These are phyloP conservation scores for Hippophae tibetana DNA, from an alignment of 306 rosid genomes.

Conservation along the genomic window DNA sequence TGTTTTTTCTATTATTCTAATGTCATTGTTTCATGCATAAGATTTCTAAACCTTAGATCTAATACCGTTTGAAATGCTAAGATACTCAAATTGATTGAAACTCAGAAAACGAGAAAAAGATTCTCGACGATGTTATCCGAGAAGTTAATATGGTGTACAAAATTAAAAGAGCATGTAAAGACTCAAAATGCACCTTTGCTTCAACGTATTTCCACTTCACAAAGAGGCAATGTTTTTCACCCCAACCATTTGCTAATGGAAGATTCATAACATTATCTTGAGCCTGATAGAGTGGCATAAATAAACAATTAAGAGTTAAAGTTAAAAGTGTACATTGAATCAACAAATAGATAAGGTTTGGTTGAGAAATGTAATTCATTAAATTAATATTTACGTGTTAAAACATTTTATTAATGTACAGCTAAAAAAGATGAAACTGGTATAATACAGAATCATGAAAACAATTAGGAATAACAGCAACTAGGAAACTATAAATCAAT, in stretches of 20 bases:
- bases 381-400: neutral
- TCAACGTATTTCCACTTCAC: conserved; percentile 90
- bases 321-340: neutral
- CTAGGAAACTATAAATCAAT: neutral
- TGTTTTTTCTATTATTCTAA: neutral
- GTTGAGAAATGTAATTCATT: neutral
- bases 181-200: conserved; percentile 55
- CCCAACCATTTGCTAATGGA: conserved; percentile 89
- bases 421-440: neutral
- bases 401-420: neutral
- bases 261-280: conserved; percentile 78
- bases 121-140: neutral
- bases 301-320: conserved; percentile 11
- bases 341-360: conserved; percentile 1
- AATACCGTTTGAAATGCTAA: neutral
- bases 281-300: conserved; percentile 3
- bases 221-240: conserved; percentile 72
- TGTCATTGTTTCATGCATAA: neutral
- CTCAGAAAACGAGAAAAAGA: conserved; percentile 1
- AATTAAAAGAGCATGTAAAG: neutral
- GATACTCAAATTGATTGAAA: neutral
- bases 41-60: neutral
- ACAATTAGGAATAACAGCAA: neutral
- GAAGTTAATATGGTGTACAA: neutral
- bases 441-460: neutral